Base-by-base conservation (phyloP, 2,329 filamentous ascomycete genomes). In the Penicillium sp. region DNA sequence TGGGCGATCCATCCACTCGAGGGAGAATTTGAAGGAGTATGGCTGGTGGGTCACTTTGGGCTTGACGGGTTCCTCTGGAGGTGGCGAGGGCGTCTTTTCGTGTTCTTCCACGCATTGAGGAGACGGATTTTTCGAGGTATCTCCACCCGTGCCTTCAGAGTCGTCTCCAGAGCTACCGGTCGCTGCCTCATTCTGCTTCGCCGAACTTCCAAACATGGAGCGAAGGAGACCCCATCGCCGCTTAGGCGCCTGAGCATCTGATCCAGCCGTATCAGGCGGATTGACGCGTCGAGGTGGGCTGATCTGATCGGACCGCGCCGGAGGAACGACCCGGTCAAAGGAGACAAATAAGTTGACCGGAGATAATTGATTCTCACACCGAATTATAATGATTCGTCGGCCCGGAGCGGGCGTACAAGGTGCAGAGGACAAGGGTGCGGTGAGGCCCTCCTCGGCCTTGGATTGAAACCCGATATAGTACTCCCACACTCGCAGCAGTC, bases 371-470 rank as follows among this genome's bases (percentile, higher is more conserved):
- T 77, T 80, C 65, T 95, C 90, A 54, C 87, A 90, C 48, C 89
- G 84, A 55, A 95, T 86, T 59, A 96, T 95, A 68, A 95, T 81
- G 51, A 96, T 87, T 52, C 87, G 80, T 61, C 91, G 88, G 40
- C 87, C 86, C 1, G 90, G 88, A 2, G 89, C 88, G 5, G 90
- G 90, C 49, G 85, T 84, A 60, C 85, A 90, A n/a, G 90, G 88
- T 5, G 82, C 83, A 2, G 88, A 88, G 1, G 87, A 90, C 5
- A 88, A 84, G 1, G 76, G 78, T 3, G 81, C 63, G 11, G 72
- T 75, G 34, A 78, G 72, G 33, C 72, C 71, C 39, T 70, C 71
- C 51, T 86, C 83, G 11, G 86, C 84, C 45, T 79, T 75, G 44
- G 86, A 79, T 65, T 84, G 84, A 13, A 89, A 76, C 69, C 83